These are phyloP conservation scores for Wallacemonas rigidus DNA, from an alignment of 208 protist genomes.

Conservation along the genomic window DNA sequence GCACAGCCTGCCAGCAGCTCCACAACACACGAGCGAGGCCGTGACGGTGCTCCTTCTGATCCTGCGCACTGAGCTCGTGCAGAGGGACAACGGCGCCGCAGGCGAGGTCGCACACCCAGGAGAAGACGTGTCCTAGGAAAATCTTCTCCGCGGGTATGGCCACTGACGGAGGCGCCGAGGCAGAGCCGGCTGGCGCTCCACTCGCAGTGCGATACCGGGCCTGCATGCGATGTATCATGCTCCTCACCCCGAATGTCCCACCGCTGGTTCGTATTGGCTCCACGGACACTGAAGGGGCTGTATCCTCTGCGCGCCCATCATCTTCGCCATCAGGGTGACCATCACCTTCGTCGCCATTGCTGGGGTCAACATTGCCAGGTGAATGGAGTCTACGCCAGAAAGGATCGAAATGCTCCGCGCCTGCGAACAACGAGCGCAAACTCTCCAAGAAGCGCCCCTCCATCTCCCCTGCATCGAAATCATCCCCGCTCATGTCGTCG, in stretches of 20 bases:
- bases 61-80: slow-evolving; percentile 22
- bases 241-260: too few relatives aligned
- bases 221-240: too few relatives aligned
- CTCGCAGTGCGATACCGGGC: too few relatives aligned
- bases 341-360: slow-evolving; percentile 13
- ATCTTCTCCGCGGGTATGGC: background rate
- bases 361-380: background rate
- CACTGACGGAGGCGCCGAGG: background rate
- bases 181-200: too few relatives aligned
- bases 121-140: slow-evolving; percentile 25
- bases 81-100: slow-evolving; percentile 39
- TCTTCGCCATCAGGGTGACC: background rate
- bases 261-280: too few relatives aligned
- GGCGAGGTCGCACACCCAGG: slow-evolving; percentile 41
- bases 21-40: slow-evolving; percentile 50
- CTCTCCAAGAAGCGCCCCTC: slow-evolving; percentile 5
- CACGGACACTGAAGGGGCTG: too few relatives aligned
- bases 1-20: slow-evolving; percentile 37
- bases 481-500: background rate
- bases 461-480: background rate
- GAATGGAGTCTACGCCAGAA: background rate
- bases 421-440: slow-evolving; percentile 1
- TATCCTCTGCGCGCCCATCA: background rate
- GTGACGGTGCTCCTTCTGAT: slow-evolving; percentile 36
- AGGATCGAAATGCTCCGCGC: background rate